These are phyloP conservation scores for Silybum marianum DNA, from an alignment of 129 eudicot species.

Conservation along the genomic window DNA sequence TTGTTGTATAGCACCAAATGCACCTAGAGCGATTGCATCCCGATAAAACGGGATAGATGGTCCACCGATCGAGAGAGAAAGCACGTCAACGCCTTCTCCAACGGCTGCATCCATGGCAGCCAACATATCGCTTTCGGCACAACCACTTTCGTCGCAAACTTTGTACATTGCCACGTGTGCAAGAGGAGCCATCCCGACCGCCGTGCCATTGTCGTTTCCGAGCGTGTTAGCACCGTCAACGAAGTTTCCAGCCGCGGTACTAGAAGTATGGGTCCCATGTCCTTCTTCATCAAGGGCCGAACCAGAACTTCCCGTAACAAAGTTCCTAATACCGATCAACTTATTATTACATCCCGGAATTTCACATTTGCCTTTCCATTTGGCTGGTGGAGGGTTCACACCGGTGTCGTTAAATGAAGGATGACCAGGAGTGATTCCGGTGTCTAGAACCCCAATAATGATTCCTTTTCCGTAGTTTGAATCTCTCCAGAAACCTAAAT, in stretches of 20 bases:
- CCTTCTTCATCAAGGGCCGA: slow-evolving; percentile 40
- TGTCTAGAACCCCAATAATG: slow-evolving; percentile 39
- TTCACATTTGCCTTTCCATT: slow-evolving; percentile 50
- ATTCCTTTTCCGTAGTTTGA: slow-evolving; percentile 42
- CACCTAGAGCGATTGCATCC: slow-evolving; percentile 45
- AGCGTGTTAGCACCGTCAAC: slow-evolving; percentile 45
- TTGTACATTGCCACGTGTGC: slow-evolving; percentile 54
- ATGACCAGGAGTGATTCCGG: slow-evolving; percentile 38
- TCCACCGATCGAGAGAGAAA: slow-evolving; percentile 60
- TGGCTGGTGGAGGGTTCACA: slow-evolving; percentile 43
- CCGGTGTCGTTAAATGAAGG: slow-evolving; percentile 42
- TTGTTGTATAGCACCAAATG: slow-evolving; percentile 53
- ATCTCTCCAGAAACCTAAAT: slow-evolving; percentile 38
- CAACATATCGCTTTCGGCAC: slow-evolving; percentile 46
- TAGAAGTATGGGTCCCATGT: slow-evolving; percentile 47
- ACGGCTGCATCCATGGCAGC: slow-evolving; percentile 65
- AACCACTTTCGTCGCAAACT: slow-evolving; percentile 31
- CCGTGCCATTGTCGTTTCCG: slow-evolving; percentile 51
- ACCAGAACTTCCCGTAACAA: background rate
- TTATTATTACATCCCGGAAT: slow-evolving; percentile 38
- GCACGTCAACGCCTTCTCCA: slow-evolving; percentile 64
- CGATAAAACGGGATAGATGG: slow-evolving; percentile 29
- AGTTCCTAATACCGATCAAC: slow-evolving; percentile 36
- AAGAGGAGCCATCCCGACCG: slow-evolving; percentile 53
- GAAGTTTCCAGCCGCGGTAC: slow-evolving; percentile 54